Evolutionary conservation across 1,284 basidiomycete species (phyloP), one percentile per base, ranked within the genome.

Genomic region (Austroboletus niveus): DNA sequence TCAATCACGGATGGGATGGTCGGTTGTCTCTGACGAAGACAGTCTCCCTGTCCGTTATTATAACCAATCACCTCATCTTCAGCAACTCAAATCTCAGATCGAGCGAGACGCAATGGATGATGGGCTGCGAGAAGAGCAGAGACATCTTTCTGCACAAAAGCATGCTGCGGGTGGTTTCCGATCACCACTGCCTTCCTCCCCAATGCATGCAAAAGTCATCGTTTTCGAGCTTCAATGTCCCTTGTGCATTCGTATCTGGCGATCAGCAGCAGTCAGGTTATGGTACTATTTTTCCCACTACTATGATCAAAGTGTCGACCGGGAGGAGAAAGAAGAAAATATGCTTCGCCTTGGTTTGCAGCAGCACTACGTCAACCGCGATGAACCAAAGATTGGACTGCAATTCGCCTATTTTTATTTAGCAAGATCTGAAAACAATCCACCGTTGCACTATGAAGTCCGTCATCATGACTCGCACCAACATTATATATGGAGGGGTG

Each of bases 151-250:
- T 24, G 22, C 3, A 4, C 4, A 24, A 24, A 24, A 5, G 22
- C 22, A 24, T 24, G 22, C 22, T 5, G 22, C 22, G 5, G 22
- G 5, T 3, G 22, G 22, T 24, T 24, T 24, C 22, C 22, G 20
- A 20, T 43, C 31, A 17, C 31, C n/a, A 12, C 8, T 51, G 12
- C 44, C 31, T 2, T 1, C 24, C 15, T 30, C 1, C 2, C 32
- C 17, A 12, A 22, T 39, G 3, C 29, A 48, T 5, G 17, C 30
- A 8, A 57, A 57, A 3, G 45, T 24, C 17, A 9, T 56, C 1
- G 9, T 44, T 10, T 56, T 56, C 8, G 54, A 57, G 8, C 20
- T 56, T 1, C 53, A 48, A 8, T 55, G 53, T n/a, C 53, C 53
- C 2, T 1, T 30, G 1, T 17, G 14, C 8, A 4, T 56, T 30